Evolutionary conservation across 805 yeast genomes (phyloP).

Genomic region (Brettanomyces nanus): DNA sequence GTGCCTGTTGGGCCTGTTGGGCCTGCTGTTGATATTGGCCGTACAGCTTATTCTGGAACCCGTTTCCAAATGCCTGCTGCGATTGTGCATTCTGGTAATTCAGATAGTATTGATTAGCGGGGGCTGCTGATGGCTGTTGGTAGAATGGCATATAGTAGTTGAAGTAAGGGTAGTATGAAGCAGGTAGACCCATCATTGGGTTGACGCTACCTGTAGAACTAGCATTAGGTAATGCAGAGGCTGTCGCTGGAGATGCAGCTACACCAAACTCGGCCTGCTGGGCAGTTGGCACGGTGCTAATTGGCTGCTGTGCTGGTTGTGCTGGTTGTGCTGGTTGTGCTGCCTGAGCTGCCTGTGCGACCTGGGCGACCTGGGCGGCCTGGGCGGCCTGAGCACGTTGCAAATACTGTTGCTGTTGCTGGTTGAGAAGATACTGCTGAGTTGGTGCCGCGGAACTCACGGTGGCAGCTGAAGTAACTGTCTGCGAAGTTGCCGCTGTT

Average conservation of each 20-base stretch:
- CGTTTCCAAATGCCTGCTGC: slow-evolving; percentile 12
- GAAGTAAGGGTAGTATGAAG: slow-evolving; percentile 24
- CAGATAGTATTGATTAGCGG: slow-evolving; percentile 20
- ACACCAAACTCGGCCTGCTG: slow-evolving; percentile 4
- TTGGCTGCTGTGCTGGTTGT: slow-evolving; percentile 12
- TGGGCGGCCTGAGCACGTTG: slow-evolving; percentile 16
- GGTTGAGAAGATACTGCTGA: slow-evolving; percentile 9
- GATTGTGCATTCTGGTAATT: slow-evolving; percentile 20
- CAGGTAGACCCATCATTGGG: slow-evolving; percentile 26
- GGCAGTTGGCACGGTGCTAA: slow-evolving; percentile 7
- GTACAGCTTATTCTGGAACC: slow-evolving; percentile 21
- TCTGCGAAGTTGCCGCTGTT: too few relatives aligned
- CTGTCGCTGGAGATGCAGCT: slow-evolving; percentile 6
- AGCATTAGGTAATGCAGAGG: slow-evolving; percentile 14
- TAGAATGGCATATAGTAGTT: slow-evolving; percentile 25
- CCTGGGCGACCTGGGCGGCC: slow-evolving; percentile 8
- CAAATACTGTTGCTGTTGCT: slow-evolving; percentile 17
- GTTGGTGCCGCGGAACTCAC: too few relatives aligned
- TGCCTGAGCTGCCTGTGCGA: slow-evolving; percentile 8
- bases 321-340: slow-evolving; percentile 11
- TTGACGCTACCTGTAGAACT: slow-evolving; percentile 11
- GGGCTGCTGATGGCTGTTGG: slow-evolving; percentile 22
- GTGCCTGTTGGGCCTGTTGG: slow-evolving; percentile 2
- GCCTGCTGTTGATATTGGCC: slow-evolving; percentile 19
- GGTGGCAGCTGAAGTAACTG: too few relatives aligned